A percentile compares a stretch with the other conserved stretches of the same genome.
These are phyloP conservation scores for Dactylonectria estremocensis DNA, from an alignment of 2,329 filamentous ascomycete genomes.

Conservation along the genomic window DNA sequence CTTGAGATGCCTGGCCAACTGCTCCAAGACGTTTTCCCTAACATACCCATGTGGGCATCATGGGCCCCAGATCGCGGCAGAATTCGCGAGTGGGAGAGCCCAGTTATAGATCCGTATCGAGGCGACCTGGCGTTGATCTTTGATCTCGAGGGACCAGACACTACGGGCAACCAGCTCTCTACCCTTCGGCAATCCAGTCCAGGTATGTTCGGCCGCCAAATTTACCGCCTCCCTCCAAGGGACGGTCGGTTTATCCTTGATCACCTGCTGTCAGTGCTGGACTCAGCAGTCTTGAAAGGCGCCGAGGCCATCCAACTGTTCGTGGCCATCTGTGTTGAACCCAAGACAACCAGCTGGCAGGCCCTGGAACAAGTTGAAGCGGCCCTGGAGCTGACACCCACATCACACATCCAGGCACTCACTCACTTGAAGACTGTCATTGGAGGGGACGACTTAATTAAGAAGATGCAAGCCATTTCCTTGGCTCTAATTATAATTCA, in stretches of 20 bases:
- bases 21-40: slow-evolving; percentile 19
- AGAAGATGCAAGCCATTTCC: slow-evolving; percentile 17
- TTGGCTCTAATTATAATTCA: slow-evolving; percentile 10
- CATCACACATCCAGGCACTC: slow-evolving; percentile 1
- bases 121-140: slow-evolving; percentile 7
- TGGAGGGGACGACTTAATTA: slow-evolving; percentile 2
- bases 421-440: neutral
- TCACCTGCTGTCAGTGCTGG: slow-evolving; percentile 19
- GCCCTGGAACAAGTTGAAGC: slow-evolving; percentile 21
- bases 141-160: slow-evolving; percentile 32
- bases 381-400: slow-evolving; percentile 16
- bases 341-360: slow-evolving; percentile 17
- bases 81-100: slow-evolving; percentile 27
- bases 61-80: slow-evolving; percentile 23
- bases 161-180: slow-evolving; percentile 15
- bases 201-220: slow-evolving; percentile 6
- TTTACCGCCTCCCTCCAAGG: slow-evolving; percentile 11
- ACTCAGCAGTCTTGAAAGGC: slow-evolving; percentile 19
- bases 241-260: slow-evolving; percentile 28
- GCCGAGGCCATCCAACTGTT: slow-evolving; percentile 27
- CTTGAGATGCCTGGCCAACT: neutral
- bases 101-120: slow-evolving; percentile 11
- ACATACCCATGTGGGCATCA: slow-evolving; percentile 25
- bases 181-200: slow-evolving; percentile 29
- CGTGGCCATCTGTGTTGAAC: slow-evolving; percentile 26